Conservation (phyloP, 768 basidiomycete genomes). For the Austroboletus festivus region DNA sequence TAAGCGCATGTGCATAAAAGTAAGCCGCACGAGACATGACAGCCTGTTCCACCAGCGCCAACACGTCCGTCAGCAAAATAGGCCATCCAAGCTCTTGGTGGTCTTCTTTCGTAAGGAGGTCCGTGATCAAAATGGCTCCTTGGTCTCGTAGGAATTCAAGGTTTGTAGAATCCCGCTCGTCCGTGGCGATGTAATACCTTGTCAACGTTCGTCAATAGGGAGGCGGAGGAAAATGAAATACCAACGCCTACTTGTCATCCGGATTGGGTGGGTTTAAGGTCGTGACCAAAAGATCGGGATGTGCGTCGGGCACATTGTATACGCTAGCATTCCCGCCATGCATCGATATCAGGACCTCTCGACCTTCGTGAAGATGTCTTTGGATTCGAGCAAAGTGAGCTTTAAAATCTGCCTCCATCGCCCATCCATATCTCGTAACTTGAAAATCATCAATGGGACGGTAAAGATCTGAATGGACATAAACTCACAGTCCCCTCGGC, state of each 20-base stretch:
- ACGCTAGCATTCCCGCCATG: slow-evolving; percentile 13
- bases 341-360: slow-evolving; percentile 16
- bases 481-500: slow-evolving; percentile 42
- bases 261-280: slow-evolving; percentile 23
- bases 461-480: neutral
- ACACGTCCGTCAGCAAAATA: slow-evolving; percentile 41
- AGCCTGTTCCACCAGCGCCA: slow-evolving; percentile 42
- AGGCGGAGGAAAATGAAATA: too few relatives aligned
- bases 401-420: slow-evolving; percentile 31
- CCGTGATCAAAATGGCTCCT: slow-evolving; percentile 40
- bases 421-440: slow-evolving; percentile 33
- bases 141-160: slow-evolving; percentile 32
- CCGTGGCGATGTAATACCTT: slow-evolving; percentile 39
- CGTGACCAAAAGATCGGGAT: slow-evolving; percentile 19
- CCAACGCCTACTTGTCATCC: slow-evolving; percentile 19
- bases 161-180: slow-evolving; percentile 38
- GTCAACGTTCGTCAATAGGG: neutral
- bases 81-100: slow-evolving; percentile 39
- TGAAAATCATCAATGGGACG: neutral
- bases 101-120: slow-evolving; percentile 43
- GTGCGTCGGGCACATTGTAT: slow-evolving; percentile 24
- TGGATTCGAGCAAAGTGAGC: slow-evolving; percentile 36
- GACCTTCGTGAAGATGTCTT: slow-evolving; percentile 18
- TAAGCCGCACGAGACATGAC: slow-evolving; percentile 35
- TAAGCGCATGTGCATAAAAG: slow-evolving; percentile 41